Conservation (phyloP, 495 filamentous ascomycete genomes). For the Opeltia flavorubescens region DNA sequence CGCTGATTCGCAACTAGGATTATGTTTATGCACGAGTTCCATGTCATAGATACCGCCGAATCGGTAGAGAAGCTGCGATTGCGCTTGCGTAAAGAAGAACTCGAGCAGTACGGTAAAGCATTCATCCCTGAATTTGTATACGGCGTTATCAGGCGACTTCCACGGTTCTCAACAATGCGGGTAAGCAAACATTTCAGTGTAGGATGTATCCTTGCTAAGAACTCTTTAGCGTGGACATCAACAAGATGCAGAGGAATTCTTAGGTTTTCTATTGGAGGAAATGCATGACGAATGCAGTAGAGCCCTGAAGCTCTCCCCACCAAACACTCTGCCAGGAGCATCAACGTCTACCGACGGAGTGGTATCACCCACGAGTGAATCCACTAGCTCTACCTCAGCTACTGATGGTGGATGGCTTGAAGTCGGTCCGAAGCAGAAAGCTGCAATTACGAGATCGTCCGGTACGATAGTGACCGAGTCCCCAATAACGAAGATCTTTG, state of each 20-base stretch:
- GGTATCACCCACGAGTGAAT: slow-evolving; percentile 22
- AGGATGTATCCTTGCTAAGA: slow-evolving; percentile 17
- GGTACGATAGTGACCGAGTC: slow-evolving; percentile 58
- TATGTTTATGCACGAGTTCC: slow-evolving; percentile 91
- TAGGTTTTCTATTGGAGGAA: slow-evolving; percentile 84
- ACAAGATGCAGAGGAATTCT: slow-evolving; percentile 95
- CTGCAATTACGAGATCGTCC: slow-evolving; percentile 76
- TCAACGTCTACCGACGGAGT: slow-evolving; percentile 28
- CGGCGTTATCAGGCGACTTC: slow-evolving; percentile 71
- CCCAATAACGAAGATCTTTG: slow-evolving; percentile 88
- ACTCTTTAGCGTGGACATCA: slow-evolving; percentile 67
- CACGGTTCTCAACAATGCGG: slow-evolving; percentile 83
- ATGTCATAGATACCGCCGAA: slow-evolving; percentile 61
- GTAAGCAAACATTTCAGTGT: slow-evolving; percentile 29
- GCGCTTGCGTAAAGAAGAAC: slow-evolving; percentile 62
- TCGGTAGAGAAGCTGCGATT: slow-evolving; percentile 60
- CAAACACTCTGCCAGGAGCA: slow-evolving; percentile 25
- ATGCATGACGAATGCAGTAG: slow-evolving; percentile 84
- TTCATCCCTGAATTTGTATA: slow-evolving; percentile 95
- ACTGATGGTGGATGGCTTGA: slow-evolving; percentile 64
- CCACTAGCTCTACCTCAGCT: slow-evolving; percentile 14
- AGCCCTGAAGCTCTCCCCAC: slow-evolving; percentile 45
- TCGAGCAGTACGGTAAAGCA: slow-evolving; percentile 81
- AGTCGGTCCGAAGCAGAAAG: slow-evolving; percentile 81
- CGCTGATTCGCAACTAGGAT: slow-evolving; percentile 40